Base-by-base conservation (phyloP, 495 filamentous ascomycete species). In the Chaetomium tenue region DNA sequence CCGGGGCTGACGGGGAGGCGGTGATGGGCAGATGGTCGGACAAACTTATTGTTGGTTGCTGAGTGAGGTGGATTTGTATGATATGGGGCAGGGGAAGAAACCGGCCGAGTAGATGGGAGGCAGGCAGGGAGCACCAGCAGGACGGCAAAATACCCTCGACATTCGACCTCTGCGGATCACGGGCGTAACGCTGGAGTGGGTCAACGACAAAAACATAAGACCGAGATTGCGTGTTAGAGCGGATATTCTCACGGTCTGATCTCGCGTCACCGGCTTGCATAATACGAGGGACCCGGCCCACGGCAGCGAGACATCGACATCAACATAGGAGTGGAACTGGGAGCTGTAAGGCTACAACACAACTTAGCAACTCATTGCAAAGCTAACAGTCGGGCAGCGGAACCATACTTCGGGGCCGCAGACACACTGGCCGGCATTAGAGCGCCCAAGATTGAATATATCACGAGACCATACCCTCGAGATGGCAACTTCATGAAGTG, bases 1-100 rank as follows among this genome's bases (percentile, higher is more conserved):
- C 94, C 94, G 13, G 94, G 94, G 26, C 78, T 98, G 75, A 92
- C 74, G 57, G 78, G 78, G 8, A 61, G 78, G 62, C 66, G 76
- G 62, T 81, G 69, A 77, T 44, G 40, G 40, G 40, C 15, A 5
- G 13, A 18, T 15, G 40, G 40, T 9, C 16, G 3, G 18, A 37
- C 33, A 37, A 37, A 37, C 33, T 8, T 37, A 37, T 8, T 12
- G 13, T 40, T 12, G 8, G 12, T n/a, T n/a, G n/a, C 0, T 26
- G 55, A 16, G 51, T 3, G 0, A 13, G 51, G 16, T 13, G 59
- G 48, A 13, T 3, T 1, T 46, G 42, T 46, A 46, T 6, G 48
- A 51, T 51, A 26, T 26, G 30, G 30, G 48, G 13, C 22, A 9
- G 7, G 48, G 2, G 8, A 51, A 51, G 9, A n/a, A n/a, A n/a